Percentiles rank a stretch among this genome's conserved stretches.
Evolutionary conservation across 805 yeast species (phyloP).

Genomic region (Candida namnaoensis): DNA sequence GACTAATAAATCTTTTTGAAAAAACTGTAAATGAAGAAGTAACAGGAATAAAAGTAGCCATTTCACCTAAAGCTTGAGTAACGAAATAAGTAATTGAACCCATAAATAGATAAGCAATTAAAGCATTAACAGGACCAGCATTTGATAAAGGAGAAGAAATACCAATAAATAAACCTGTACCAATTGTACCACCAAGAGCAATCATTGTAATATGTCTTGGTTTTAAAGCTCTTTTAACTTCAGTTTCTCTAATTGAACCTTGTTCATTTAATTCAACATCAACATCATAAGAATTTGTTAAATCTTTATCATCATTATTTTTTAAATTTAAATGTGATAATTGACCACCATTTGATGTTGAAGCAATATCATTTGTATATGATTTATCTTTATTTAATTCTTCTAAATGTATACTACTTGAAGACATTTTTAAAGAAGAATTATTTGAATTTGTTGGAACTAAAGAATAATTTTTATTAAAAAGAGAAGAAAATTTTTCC

Average conservation of each 20-base stretch:
- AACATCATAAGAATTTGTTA: too few relatives aligned
- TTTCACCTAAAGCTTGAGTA: slow-evolving; percentile 68
- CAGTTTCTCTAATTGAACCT: slow-evolving; percentile 24
- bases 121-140: slow-evolving; percentile 64
- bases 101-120: slow-evolving; percentile 59
- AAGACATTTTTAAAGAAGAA: too few relatives aligned
- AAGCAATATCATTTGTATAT: too few relatives aligned
- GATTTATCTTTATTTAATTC: too few relatives aligned
- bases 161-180: slow-evolving; percentile 70
- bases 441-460: too few relatives aligned
- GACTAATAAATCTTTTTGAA: slow-evolving; percentile 57
- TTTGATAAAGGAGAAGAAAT: slow-evolving; percentile 41
- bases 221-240: slow-evolving; percentile 51
- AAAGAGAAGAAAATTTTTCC: too few relatives aligned
- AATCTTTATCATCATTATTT: too few relatives aligned
- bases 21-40: slow-evolving; percentile 62
- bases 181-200: slow-evolving; percentile 75
- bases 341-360: too few relatives aligned
- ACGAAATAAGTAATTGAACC: slow-evolving; percentile 58
- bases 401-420: too few relatives aligned
- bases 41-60: slow-evolving; percentile 73
- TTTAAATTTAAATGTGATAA: too few relatives aligned
- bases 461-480: too few relatives aligned
- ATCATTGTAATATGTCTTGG: slow-evolving; percentile 68
- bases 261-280: too few relatives aligned